phyloP scores from a whole-genome alignment of 345 rosid species.

The Citrus reticulata region DNA sequence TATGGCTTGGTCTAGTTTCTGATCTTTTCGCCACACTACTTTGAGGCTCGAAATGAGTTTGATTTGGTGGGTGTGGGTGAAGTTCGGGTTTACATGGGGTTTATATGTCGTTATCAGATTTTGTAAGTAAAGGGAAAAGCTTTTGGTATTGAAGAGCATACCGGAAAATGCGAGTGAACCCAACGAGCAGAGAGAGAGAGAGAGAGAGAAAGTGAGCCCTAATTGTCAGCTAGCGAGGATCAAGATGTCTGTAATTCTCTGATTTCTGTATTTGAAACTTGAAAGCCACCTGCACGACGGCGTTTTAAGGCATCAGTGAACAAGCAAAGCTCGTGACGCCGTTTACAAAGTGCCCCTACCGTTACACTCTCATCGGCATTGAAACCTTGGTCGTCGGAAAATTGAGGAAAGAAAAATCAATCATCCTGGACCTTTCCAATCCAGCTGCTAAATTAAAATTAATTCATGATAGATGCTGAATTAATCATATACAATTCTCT shows the following conservation, averaged over 20 bases:
- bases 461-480: no score
- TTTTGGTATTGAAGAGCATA: constrained; percentile 26
- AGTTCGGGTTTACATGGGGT: constrained; percentile 12
- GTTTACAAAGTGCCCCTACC: no score
- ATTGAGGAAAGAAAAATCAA: no score
- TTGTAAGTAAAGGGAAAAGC: background rate
- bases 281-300: background rate
- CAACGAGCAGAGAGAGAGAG: background rate
- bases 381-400: no score
- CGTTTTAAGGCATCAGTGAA: background rate
- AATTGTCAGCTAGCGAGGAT: background rate
- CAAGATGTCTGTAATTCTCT: background rate
- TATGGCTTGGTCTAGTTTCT: constrained; percentile 60
- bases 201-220: background rate
- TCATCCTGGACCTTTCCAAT: no score
- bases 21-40: constrained; percentile 80
- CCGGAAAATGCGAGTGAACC: constrained; percentile 1
- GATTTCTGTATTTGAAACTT: background rate
- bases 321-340: background rate
- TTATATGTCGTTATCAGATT: background rate
- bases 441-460: no score
- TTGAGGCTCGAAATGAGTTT: constrained; percentile 66
- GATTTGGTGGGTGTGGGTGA: constrained; percentile 3
- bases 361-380: no score
- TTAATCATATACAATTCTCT: no score